phyloP scores from a whole-genome alignment of 2,329 filamentous ascomycete genomes.

The Penicillium nordicum region DNA sequence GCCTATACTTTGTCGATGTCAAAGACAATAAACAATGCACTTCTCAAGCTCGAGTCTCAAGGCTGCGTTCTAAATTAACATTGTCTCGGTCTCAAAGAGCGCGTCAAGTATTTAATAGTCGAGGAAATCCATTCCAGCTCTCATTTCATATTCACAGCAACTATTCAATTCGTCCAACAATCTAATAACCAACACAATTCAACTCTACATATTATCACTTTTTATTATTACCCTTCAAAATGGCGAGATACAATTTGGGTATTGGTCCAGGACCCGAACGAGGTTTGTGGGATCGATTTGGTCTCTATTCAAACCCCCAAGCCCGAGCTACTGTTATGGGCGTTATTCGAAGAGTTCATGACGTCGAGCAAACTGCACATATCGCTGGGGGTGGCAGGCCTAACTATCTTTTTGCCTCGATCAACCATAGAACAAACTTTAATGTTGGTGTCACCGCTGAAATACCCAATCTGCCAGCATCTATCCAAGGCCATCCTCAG shows the following conservation, averaged over 20 bases:
- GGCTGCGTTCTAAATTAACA: not conserved
- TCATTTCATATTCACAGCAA: not conserved
- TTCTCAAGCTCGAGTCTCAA: not conserved
- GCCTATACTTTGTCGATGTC: not conserved
- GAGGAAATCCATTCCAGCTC: not conserved
- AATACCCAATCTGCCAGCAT: not conserved
- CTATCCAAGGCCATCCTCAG: not conserved
- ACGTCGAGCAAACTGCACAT: not conserved
- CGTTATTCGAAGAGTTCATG: not conserved
- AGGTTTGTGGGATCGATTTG: not conserved
- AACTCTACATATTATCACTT: not conserved
- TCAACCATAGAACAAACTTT: not conserved
- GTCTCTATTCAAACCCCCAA: not conserved
- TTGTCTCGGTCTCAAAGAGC: not conserved
- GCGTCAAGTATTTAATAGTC: not conserved
- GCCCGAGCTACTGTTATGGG: not conserved
- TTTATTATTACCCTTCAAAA: not conserved
- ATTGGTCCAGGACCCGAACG: rapidly evolving
- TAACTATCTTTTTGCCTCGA: not conserved
- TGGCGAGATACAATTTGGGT: not conserved
- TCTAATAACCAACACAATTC: not conserved
- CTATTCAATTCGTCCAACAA: not conserved
- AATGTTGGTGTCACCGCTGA: not conserved
- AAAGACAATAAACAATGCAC: not conserved
- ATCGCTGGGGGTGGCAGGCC: rapidly evolving